phyloP scores from a whole-genome alignment of 441 rosid species.

The Sinapis alba region DNA sequence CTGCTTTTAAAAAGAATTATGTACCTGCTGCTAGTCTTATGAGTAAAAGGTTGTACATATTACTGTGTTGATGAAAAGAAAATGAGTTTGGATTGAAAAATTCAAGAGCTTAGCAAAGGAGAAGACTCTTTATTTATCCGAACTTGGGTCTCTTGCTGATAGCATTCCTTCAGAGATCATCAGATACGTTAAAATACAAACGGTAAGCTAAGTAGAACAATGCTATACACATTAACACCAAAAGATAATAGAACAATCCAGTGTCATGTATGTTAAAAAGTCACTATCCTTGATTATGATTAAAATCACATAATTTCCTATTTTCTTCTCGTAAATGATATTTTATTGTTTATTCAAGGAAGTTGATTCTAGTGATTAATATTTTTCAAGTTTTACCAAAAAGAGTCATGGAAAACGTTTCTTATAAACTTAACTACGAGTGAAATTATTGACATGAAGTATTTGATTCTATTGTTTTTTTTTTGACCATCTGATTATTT shows the following conservation, averaged over 20 bases:
- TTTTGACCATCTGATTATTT: background rate
- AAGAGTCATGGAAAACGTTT: background rate
- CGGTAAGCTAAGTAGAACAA: background rate
- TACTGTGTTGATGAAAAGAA: background rate
- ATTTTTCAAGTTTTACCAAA: background rate
- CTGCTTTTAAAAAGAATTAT: background rate
- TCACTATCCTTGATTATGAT: slow-evolving; percentile 9
- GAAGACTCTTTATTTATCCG: slow-evolving; percentile 67
- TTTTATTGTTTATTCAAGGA: background rate
- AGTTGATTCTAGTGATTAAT: background rate
- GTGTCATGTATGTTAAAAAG: background rate
- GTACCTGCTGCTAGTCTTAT: background rate
- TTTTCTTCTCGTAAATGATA: background rate
- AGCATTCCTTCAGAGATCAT: slow-evolving; percentile 67
- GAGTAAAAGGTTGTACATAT: slow-evolving; percentile 14
- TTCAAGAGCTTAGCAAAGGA: slow-evolving; percentile 77
- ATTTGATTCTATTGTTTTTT: background rate
- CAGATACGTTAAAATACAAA: slow-evolving; percentile 62
- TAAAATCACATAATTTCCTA: background rate
- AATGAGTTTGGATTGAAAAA: slow-evolving; percentile 55
- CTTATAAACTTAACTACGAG: background rate
- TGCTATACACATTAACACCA: background rate
- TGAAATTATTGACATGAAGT: background rate
- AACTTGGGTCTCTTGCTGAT: slow-evolving; percentile 79
- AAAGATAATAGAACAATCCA: background rate